Conservation (phyloP, 2,329 filamentous ascomycete genomes). For the Coniochaeta ligniaria region DNA sequence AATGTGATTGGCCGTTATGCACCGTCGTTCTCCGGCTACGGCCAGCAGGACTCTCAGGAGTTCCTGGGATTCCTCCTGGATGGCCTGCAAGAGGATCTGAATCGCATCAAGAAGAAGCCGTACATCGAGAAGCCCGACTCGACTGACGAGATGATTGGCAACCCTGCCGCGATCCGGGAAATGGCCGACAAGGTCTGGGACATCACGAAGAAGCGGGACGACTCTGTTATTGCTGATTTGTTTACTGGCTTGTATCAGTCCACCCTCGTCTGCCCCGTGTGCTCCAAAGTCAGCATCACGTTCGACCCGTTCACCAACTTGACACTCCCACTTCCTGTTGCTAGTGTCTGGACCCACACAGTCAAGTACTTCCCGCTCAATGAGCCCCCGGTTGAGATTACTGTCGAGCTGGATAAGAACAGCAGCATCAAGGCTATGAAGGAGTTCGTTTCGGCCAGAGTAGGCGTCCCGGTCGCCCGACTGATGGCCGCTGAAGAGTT, state of each 20-base stretch:
- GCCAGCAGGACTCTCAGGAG: conserved; percentile 95
- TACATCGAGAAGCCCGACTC: conserved; percentile 98
- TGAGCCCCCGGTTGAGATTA: conserved; percentile 61
- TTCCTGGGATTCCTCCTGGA: conserved; percentile 94
- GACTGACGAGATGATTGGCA: conserved; percentile 87
- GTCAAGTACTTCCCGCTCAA: conserved; percentile 74
- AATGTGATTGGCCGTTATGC: conserved; percentile 72
- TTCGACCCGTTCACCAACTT: conserved; percentile 97
- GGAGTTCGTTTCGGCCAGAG: conserved; percentile 59
- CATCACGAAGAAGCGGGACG: conserved; percentile 86
- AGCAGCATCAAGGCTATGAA: conserved; percentile 63
- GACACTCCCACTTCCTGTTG: conserved; percentile 82
- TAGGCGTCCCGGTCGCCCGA: conserved; percentile 55
- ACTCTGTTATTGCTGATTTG: conserved; percentile 90
- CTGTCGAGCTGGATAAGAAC: conserved; percentile 75
- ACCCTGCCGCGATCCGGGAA: conserved; percentile 70
- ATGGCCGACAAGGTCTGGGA: conserved; percentile 87
- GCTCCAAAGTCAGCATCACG: conserved; percentile 93
- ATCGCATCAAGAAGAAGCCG: conserved; percentile 88
- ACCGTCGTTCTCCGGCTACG: conserved; percentile 84
- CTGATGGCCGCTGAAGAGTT: conserved; percentile 82
- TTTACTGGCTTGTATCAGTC: conserved; percentile 99
- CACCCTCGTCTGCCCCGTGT: conserved; percentile 84
- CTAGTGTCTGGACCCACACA: conserved; percentile 70
- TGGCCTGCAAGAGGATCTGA: conserved; percentile 90